Conservation (phyloP, 169 alveolate genomes). For the Eimeria sp. region DNA sequence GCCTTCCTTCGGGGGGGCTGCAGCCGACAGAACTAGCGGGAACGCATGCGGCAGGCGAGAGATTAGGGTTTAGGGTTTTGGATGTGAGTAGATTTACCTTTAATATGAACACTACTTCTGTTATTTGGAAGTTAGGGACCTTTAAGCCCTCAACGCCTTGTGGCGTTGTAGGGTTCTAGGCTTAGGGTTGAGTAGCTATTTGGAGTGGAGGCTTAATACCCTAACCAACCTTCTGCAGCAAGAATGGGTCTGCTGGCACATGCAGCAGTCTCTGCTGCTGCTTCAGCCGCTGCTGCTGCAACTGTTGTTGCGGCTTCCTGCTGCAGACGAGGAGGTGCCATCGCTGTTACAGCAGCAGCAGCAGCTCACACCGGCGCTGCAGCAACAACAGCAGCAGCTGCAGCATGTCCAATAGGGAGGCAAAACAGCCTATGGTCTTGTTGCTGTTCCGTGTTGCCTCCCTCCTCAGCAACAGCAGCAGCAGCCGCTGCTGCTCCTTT, state of each 20-base stretch:
- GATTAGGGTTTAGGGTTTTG: neutral
- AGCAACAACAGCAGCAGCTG: neutral
- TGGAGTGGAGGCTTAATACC: neutral
- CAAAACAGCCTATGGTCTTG: neutral
- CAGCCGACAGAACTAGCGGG: conserved; percentile 42
- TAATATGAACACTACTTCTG: neutral
- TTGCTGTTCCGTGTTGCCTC: neutral
- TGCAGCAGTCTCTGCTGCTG: conserved; percentile 24
- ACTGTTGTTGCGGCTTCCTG: neutral
- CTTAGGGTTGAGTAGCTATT: neutral
- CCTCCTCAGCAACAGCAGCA: neutral
- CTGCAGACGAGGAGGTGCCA: neutral
- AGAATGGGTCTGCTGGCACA: neutral
- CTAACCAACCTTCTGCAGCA: conserved; percentile 3
- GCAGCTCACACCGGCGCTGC: neutral
- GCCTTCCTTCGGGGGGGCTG: conserved; percentile 20
- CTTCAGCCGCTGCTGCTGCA: neutral
- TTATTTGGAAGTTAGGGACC: neutral
- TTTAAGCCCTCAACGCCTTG: conserved; percentile 8
- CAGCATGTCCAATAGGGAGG: neutral
- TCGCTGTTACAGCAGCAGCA: conserved; percentile 18
- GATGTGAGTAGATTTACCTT: neutral
- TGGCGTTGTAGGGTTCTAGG: neutral
- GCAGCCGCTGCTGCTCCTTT: neutral
- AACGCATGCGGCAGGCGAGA: conserved; percentile 2